These are phyloP conservation scores for Antitrichia curtipendula DNA, from an alignment of 225 moss, liverwort and hornwort species.

Conservation along the genomic window DNA sequence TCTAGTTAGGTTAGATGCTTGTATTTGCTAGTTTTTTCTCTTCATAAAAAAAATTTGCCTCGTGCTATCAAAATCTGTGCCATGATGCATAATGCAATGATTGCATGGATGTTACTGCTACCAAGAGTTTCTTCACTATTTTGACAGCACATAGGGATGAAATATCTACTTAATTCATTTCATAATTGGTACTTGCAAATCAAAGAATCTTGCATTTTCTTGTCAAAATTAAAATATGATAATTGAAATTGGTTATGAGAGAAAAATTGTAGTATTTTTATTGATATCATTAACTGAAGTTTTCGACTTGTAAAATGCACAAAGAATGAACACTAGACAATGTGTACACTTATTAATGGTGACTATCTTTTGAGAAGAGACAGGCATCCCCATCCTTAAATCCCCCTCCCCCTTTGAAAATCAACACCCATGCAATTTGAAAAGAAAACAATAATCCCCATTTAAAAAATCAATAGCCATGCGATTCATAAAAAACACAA, in stretches of 20 bases:
- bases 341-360: not conserved
- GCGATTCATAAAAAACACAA: no score
- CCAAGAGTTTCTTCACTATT: no score
- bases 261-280: not conserved
- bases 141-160: not conserved
- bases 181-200: not conserved
- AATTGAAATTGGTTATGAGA: not conserved
- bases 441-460: no score
- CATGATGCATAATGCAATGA: no score
- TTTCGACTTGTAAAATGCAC: not conserved
- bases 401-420: no score
- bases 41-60: not conserved
- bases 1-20: not conserved
- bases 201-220: fast-evolving
- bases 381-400: no score
- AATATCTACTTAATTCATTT: not conserved
- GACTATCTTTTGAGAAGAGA: no score
- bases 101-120: not conserved
- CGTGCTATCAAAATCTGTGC: not conserved
- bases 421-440: no score
- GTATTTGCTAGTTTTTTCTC: not conserved
- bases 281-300: not conserved
- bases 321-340: not conserved
- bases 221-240: not conserved
- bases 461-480: no score